Evolutionary conservation across 495 filamentous ascomycete species (phyloP), one percentile per base, ranked within the genome.

Genomic region (Chaetomium cochliodes): DNA sequence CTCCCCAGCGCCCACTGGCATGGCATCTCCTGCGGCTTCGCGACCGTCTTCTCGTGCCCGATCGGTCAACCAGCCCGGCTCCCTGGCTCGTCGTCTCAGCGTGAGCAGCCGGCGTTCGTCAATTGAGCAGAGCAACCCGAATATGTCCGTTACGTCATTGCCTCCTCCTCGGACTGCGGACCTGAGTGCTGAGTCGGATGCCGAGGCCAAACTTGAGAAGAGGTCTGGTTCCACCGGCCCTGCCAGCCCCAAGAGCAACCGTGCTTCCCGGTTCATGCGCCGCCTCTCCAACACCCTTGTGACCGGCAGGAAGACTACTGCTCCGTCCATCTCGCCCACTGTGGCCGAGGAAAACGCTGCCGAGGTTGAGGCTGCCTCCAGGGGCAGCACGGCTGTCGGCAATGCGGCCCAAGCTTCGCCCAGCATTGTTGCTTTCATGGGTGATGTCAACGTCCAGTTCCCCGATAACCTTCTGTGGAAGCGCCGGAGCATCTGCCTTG

Each of bases 401-500:
- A 33, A 61, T 2, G 47, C 62, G 0, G 26, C 74, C 69, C 73
- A 76, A 58, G 41, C 69, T 30, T 72, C 72, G 51, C 76, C 76
- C 12, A 78, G 75, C 41, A 83, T 85, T 23, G 78, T 89, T 30
- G 85, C 78, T 0, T 80, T 88, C 58, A 83, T 96, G 73, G 92
- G 93, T 46, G 92, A 96, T 70, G 87, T 96, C 57, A 96, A 97
- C 67, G 87, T 96, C 4, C 93, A 97, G 70, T 96, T 97, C 70
- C 92, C 93, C 2, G 93, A 96, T 73, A 93, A 88, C 51, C 82
- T 97, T 25, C 81, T 97, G 12, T 97, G 93, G 93, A 96, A 96
- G 76, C 88, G 92, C 56, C 86, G 92, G 57, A 87, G 86, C 69
- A 86, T 96, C 78, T 84, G 87, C 57, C 81, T 97, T 53, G 90